A percentile compares a stretch with the other conserved stretches of the same genome.
Conservation (phyloP, 306 rosid species). For the Rosa multiflora region DNA sequence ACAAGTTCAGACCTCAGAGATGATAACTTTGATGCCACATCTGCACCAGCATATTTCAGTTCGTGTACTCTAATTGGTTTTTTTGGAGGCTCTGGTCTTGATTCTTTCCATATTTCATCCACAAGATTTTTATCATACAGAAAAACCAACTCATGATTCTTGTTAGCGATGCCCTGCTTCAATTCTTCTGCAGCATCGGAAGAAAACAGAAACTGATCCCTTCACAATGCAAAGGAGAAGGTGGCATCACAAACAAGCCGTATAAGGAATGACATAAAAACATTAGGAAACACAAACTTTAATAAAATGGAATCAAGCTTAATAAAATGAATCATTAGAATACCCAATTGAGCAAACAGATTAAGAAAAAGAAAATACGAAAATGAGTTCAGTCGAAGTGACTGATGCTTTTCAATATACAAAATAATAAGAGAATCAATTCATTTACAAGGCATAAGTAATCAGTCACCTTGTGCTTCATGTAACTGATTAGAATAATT, state of each 20-base stretch:
- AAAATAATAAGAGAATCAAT: neutral
- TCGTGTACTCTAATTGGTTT: conserved; percentile 75
- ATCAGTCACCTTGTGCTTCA: neutral
- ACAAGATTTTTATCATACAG: conserved; percentile 71
- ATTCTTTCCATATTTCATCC: conserved; percentile 82
- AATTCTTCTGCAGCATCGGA: conserved; percentile 88
- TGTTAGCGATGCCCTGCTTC: conserved; percentile 65
- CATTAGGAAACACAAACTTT: neutral
- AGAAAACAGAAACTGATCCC: conserved; percentile 99
- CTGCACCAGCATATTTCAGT: conserved; percentile 80
- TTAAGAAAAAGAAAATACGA: neutral
- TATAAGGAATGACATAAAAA: conserved; percentile 10
- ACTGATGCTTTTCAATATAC: neutral
- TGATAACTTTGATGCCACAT: conserved; percentile 70
- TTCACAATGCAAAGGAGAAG: conserved; percentile 58
- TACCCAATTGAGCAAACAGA: neutral
- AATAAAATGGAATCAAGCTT: neutral
- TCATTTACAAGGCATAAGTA: neutral
- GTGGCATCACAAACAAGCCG: conserved; percentile 48
- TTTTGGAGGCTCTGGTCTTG: conserved; percentile 68
- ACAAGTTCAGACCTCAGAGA: conserved; percentile 73
- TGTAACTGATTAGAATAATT: neutral
- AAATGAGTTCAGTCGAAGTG: neutral
- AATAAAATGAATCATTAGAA: neutral
- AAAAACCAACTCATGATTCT: conserved; percentile 78